Evolutionary conservation across 441 rosid genomes (phyloP).

Genomic region (Capsella rubella): DNA sequence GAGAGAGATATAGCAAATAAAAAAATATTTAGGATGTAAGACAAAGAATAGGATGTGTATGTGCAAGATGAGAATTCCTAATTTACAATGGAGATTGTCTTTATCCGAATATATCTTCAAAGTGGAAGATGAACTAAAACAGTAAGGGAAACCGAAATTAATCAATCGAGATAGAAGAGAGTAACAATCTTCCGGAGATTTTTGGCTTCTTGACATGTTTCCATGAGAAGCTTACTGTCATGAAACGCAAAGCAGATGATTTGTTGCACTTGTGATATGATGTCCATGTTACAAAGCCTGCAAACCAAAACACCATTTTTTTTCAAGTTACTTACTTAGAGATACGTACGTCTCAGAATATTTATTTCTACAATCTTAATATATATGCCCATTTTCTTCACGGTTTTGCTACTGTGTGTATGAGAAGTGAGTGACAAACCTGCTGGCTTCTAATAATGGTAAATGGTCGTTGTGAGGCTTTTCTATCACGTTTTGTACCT

Average conservation of each 20-base stretch:
- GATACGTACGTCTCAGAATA: neutral
- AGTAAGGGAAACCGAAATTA: neutral
- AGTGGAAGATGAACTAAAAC: conserved; percentile 7
- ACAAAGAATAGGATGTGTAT: conserved; percentile 11
- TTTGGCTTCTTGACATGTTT: conserved; percentile 96
- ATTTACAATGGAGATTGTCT: conserved; percentile 2
- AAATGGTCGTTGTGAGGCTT: conserved; percentile 93
- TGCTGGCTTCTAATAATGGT: conserved; percentile 93
- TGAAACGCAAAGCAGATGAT: conserved; percentile 96
- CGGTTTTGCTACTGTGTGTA: neutral
- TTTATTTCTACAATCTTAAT: neutral
- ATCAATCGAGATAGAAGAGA: conserved; percentile 77
- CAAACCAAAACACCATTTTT: conserved; percentile 12
- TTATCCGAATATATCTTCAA: neutral
- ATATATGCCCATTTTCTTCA: neutral
- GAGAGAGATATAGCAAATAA: neutral
- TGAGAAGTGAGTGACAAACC: conserved; percentile 39
- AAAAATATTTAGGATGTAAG: neutral
- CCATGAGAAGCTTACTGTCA: conserved; percentile 91
- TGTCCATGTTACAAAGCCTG: conserved; percentile 96
- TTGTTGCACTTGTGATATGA: conserved; percentile 91
- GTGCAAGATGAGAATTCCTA: neutral
- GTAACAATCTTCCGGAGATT: conserved; percentile 82
- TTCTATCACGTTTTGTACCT: conserved; percentile 94
- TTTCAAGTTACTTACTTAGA: neutral